Evolutionary conservation across 306 rosid genomes (phyloP).

Genomic region (Comarum palustre): DNA sequence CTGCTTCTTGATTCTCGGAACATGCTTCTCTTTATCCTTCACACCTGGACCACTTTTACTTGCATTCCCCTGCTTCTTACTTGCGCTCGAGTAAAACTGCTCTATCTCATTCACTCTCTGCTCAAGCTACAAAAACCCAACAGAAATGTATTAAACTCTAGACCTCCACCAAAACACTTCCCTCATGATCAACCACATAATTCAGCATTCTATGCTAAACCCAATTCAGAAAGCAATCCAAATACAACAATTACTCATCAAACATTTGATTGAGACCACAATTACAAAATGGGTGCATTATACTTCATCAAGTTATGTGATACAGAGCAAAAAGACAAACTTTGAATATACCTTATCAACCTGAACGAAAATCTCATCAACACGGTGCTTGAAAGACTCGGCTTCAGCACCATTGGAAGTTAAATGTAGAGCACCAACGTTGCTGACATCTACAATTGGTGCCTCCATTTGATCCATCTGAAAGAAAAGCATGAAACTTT

Average conservation of each 20-base stretch:
- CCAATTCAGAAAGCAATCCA: neutral
- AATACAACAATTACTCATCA: neutral
- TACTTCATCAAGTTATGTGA: neutral
- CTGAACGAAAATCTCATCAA: conserved; percentile 43
- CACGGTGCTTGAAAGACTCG: conserved; percentile 47
- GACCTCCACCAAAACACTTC: neutral
- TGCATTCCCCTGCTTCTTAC: conserved; percentile 43
- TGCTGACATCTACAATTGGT: conserved; percentile 25
- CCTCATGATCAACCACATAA: neutral
- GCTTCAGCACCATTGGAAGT: conserved; percentile 28
- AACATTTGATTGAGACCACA: neutral
- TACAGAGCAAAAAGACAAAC: neutral
- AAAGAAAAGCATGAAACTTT: neutral
- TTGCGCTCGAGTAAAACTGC: conserved; percentile 37
- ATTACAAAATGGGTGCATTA: neutral
- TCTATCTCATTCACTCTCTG: conserved; percentile 59
- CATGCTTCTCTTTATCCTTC: conserved; percentile 66
- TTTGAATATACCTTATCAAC: conserved; percentile 50
- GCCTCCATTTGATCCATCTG: conserved; percentile 44
- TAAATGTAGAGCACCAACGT: conserved; percentile 23
- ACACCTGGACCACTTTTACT: conserved; percentile 47
- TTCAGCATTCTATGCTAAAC: neutral
- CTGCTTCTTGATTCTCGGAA: conserved; percentile 74
- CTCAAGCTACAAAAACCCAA: conserved; percentile 57
- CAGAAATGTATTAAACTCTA: conserved; percentile 18